Conservation (phyloP, 208 protist species). For the Trypanosoma theileri region DNA sequence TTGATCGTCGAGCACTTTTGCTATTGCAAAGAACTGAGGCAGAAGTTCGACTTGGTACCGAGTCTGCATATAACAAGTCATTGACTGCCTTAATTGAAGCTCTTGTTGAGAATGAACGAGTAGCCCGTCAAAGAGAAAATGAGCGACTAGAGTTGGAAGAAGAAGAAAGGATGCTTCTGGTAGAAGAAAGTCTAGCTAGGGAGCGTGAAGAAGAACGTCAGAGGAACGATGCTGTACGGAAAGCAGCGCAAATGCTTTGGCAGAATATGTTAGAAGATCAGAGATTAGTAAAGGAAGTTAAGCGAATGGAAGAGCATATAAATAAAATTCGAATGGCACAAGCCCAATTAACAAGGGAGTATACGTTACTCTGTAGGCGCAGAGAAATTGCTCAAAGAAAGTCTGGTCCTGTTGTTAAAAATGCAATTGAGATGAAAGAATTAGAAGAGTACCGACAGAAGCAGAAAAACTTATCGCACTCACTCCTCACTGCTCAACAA, state of each 20-base stretch:
- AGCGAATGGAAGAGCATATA: constrained; percentile 2
- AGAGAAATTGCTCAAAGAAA: constrained; percentile 18
- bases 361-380: constrained; percentile 17
- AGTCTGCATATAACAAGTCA: neutral
- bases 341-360: constrained; percentile 10
- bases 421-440: constrained; percentile 4
- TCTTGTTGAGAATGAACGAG: constrained; percentile 1
- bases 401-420: neutral
- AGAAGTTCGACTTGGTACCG: neutral
- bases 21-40: constrained; percentile 20
- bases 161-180: constrained; percentile 12
- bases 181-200: constrained; percentile 1
- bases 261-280: constrained; percentile 15
- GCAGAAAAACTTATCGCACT: constrained; percentile 6
- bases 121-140: constrained; percentile 1
- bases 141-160: constrained; percentile 12
- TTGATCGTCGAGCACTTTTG: constrained; percentile 14
- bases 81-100: constrained; percentile 2
- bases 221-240: neutral
- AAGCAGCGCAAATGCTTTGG: constrained; percentile 16
- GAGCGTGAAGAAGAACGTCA: constrained; percentile 8
- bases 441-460: constrained; percentile 13
- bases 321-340: constrained; percentile 2
- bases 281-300: constrained; percentile 6
- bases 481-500: neutral